Evolutionary conservation across 257 asterid species (phyloP), one percentile per base, ranked within the genome.

Genomic region (Solanum infundibuliforme): DNA sequence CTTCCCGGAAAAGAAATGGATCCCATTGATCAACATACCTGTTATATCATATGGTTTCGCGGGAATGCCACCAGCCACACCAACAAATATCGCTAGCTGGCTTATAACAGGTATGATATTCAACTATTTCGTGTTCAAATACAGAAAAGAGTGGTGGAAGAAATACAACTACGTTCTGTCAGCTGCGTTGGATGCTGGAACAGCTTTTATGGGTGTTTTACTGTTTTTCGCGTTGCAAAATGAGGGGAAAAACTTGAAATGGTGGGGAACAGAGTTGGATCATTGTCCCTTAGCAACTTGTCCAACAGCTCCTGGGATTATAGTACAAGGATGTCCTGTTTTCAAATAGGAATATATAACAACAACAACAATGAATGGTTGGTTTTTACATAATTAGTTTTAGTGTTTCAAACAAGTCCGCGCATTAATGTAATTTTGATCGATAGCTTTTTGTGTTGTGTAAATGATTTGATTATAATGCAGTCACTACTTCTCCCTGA

Each of bases 11-110:
- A 92, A 96, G 93, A 96, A 96, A 92, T 96, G 99, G 99, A 96
- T 96, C 43, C 92, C 98, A 0, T 77, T 96, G 88, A 96, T 96
- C 81, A 95, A 96, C 92, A 93, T 96, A 31, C 98, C 99, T 0
- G 98, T 96, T 65, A 96, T 96, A 43, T 90, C 98, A 1, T 96
- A 93, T 16, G 99, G 99, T 12, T 96, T 96, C 13, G 98, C 99
- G 0, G 99, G 99, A 88, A 95, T 96, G 98, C 99, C 99, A 1
- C 99, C 99, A 1, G 99, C 98, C n/a, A 95, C 99, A 2, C 99
- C 99, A 7, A 95, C 99, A 14, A 96, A 96, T 84, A 96, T 96
- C 0, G 98, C 98, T 20, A 96, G 98, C 93, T 96, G 99, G 99
- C 91, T 96, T 43, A 10, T 93, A 2, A 94, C 96, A 0, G 99